phyloP scores from a whole-genome alignment of 1,284 basidiomycete genomes.

The Inonotus hispidus region DNA sequence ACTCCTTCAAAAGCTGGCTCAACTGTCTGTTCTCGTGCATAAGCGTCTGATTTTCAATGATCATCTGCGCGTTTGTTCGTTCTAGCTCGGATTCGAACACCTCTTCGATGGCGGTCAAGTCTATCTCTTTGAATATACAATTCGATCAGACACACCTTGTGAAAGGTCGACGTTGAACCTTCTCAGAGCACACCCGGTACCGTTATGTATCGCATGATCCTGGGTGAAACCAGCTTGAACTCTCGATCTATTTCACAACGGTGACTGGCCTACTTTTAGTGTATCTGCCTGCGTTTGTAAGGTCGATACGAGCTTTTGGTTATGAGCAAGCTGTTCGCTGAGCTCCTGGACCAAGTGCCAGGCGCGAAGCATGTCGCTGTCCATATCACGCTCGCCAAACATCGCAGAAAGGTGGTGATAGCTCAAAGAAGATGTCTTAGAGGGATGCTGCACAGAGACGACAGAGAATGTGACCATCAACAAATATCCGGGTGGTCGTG shows the following conservation, averaged over 20 bases:
- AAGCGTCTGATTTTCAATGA: constrained; percentile 91
- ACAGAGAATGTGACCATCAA: too few species aligned
- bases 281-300: constrained; percentile 71
- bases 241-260: constrained; percentile 1
- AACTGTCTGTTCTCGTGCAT: constrained; percentile 95
- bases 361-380: constrained; percentile 66
- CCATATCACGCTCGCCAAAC: constrained; percentile 39
- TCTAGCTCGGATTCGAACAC: constrained; percentile 91
- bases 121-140: not conserved
- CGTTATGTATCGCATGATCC: constrained; percentile 76
- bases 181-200: constrained; percentile 77
- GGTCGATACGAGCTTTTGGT: constrained; percentile 71
- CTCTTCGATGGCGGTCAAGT: constrained; percentile 49
- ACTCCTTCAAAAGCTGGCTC: constrained; percentile 84
- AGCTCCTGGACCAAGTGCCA: constrained; percentile 81
- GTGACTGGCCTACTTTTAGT: constrained; percentile 62
- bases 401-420: not conserved
- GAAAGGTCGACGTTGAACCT: constrained; percentile 93
- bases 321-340: constrained; percentile 81
- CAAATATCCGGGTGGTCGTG: not conserved
- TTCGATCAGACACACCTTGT: constrained; percentile 51
- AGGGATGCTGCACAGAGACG: not conserved
- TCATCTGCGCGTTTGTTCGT: constrained; percentile 81
- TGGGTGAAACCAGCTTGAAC: constrained; percentile 29
- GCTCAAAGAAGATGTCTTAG: not conserved